A percentile compares a stretch with the other conserved stretches of the same genome.
phyloP scores from a whole-genome alignment of 257 asterid genomes.

The Solanum clarkiae region DNA sequence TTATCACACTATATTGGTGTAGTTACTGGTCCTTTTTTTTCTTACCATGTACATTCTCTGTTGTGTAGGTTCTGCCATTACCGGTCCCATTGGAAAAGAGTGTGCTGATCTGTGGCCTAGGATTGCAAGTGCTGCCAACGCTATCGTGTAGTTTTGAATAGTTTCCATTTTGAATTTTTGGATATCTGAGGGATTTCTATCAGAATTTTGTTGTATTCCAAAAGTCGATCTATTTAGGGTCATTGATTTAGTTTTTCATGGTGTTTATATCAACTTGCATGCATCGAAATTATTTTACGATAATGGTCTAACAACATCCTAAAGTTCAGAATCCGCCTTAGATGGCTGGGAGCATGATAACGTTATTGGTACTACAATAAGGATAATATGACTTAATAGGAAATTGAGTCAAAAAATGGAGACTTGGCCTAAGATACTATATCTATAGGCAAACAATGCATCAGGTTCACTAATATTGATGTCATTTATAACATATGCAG shows the following conservation, averaged over 20 bases:
- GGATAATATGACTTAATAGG: too few species aligned
- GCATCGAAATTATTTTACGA: too few species aligned
- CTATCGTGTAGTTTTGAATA: conserved; percentile 18
- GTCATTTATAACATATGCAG: too few species aligned
- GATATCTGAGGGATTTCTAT: neutral
- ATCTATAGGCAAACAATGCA: too few species aligned
- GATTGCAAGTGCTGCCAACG: conserved; percentile 63
- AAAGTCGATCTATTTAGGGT: neutral
- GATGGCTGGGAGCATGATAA: too few species aligned
- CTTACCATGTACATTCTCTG: neutral
- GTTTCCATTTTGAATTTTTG: neutral
- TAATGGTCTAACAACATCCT: too few species aligned
- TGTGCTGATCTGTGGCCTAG: conserved; percentile 76
- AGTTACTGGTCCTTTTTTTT: neutral
- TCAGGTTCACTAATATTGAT: too few species aligned
- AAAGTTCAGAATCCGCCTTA: too few species aligned
- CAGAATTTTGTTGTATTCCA: neutral
- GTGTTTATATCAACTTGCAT: neutral
- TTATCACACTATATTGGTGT: neutral
- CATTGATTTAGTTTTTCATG: neutral
- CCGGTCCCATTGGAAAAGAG: conserved; percentile 66
- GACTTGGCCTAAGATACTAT: too few species aligned
- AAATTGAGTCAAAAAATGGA: too few species aligned
- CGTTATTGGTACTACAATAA: too few species aligned
- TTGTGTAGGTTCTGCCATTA: conserved; percentile 48